Evolutionary conservation across 75 land plant species (phyloP), one percentile per base, ranked within the genome.

Genomic region (Cunninghamia lanceolata): DNA sequence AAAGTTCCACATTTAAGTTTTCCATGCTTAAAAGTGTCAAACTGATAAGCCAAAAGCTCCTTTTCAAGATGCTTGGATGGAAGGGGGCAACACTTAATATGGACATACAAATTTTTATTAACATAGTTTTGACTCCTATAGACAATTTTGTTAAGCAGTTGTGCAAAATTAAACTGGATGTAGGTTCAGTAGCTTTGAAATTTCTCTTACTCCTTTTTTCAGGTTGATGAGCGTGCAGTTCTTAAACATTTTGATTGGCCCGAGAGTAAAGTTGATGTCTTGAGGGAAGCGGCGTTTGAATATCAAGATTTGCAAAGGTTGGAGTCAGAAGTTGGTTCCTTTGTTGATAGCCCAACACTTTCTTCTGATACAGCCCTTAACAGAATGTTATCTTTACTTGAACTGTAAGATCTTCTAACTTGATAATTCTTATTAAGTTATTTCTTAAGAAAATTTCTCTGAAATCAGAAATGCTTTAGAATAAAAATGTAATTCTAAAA

Each of bases 161-260:
- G 1, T 80, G 46, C 28, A 3, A n/a, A 45, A 10, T 25, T 0
- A 9, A 80, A 25, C 46, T 45, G n/a, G 82, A 45, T 40, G 4
- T n/a, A 45, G 50, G 52, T 45, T 45, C 15, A 80, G 45, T 45
- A 19, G 82, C 82, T 80, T 30, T 43, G 40, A 80, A 28, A 78
- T 25, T 34, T 9, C 32, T 28, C 45, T 80, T 80, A 45, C 32
- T 53, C 83, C 40, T 82, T 85, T 84, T 16, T 81, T n/a, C 70
- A 98, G 99, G 99, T 97, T 66, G 99, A 98, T 83, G 99, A 98
- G 85, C 89, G 95, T 42, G 99, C 99, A 2, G 99, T 95, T 56
- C 92, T 98, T 39, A 98, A 98, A 82, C 96, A 98, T 78, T 97
- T 98, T 82, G 99, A 98, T 88, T 98, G 99, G 99, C 99, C 99